Evolutionary conservation across 2,329 filamentous ascomycete species (phyloP).

Genomic region (Rhytidhysteron rufulum): DNA sequence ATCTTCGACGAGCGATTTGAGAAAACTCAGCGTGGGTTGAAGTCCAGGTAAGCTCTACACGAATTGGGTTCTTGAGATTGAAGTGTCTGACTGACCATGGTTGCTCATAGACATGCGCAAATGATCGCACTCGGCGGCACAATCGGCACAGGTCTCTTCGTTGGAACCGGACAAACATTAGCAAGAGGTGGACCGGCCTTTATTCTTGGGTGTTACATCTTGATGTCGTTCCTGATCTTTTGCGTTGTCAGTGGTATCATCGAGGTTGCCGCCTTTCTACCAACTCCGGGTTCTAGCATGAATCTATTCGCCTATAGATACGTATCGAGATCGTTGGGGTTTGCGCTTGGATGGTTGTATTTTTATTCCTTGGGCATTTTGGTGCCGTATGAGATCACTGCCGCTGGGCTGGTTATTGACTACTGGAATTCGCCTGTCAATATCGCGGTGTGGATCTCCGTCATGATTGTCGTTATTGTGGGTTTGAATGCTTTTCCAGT

Average conservation of each 20-base stretch:
- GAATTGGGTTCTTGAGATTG: too few species aligned
- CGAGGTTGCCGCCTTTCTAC: conserved; percentile 55
- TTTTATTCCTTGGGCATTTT: conserved; percentile 14
- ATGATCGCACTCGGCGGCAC: conserved; percentile 31
- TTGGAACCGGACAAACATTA: conserved; percentile 37
- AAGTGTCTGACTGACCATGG: conserved; percentile 1
- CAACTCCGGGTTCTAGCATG: conserved; percentile 53
- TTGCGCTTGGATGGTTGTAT: conserved; percentile 45
- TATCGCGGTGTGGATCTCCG: conserved; percentile 36
- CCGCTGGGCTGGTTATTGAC: conserved; percentile 35
- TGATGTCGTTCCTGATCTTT: conserved; percentile 43
- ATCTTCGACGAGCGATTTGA: conserved; percentile 33
- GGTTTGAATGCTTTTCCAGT: conserved; percentile 48
- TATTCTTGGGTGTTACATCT: conserved; percentile 41
- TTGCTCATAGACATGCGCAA: conserved; percentile 23
- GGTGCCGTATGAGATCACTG: conserved; percentile 32
- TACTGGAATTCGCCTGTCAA: conserved; percentile 40
- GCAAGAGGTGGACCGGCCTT: conserved; percentile 43
- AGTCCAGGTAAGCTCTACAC: conserved; percentile 31
- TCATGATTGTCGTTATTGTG: conserved; percentile 39
- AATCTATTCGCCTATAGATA: conserved; percentile 47
- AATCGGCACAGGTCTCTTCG: conserved; percentile 34
- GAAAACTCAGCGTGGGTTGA: conserved; percentile 37
- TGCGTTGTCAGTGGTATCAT: conserved; percentile 47
- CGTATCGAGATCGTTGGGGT: conserved; percentile 42